Conservation (phyloP, 192 early-diverging fungal genomes). For the Rhizoclosmatium sp. region DNA sequence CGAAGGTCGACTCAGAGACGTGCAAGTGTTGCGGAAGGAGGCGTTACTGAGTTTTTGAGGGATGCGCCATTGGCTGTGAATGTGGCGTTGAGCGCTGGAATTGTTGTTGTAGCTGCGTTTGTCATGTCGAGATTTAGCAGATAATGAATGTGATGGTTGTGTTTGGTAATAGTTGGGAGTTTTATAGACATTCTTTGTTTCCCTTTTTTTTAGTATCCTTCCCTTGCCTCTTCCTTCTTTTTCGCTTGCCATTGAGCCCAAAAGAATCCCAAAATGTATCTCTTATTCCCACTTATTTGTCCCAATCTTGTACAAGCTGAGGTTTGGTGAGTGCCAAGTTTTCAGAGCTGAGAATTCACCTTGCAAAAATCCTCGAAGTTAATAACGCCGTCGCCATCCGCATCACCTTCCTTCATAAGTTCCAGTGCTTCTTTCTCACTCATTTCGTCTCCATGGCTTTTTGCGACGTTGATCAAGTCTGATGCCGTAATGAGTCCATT, state of each 20-base stretch:
- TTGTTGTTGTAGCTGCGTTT: constrained; percentile 52
- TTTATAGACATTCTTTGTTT: no score
- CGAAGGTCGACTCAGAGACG: neutral
- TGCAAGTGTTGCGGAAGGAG: neutral
- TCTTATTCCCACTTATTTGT: no score
- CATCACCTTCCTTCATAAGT: constrained; percentile 50
- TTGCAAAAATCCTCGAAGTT: constrained; percentile 51
- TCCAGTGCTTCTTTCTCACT: constrained; percentile 47
- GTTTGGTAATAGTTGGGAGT: neutral
- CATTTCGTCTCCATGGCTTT: constrained; percentile 35
- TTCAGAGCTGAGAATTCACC: neutral
- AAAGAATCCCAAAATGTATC: no score
- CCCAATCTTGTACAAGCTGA: no score
- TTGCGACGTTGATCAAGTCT: constrained; percentile 40
- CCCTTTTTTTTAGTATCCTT: neutral
- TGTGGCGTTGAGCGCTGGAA: constrained; percentile 58
- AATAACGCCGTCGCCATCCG: constrained; percentile 50
- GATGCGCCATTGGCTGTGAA: constrained; percentile 63
- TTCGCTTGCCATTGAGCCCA: neutral
- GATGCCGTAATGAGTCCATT: constrained; percentile 49
- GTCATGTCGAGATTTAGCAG: constrained; percentile 44
- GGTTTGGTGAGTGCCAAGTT: no score
- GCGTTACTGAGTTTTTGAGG: constrained; percentile 44
- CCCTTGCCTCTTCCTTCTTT: neutral
- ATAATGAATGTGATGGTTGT: constrained; percentile 4